Evolutionary conservation across 495 filamentous ascomycete species (phyloP), one percentile per base, ranked within the genome.

Genomic region (Glonium stellatum): DNA sequence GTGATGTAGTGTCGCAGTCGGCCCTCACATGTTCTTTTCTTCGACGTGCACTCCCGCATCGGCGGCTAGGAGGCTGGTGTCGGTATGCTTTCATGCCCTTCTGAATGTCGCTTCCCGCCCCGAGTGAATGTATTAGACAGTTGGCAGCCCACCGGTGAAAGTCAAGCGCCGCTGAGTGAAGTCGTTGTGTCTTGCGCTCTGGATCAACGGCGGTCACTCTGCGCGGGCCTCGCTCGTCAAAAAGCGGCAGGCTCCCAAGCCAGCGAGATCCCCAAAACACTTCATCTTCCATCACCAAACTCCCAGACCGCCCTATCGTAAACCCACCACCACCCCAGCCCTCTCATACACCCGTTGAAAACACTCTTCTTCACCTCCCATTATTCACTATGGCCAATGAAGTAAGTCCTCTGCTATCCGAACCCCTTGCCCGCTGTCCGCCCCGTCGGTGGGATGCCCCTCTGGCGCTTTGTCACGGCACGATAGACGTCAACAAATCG

Each of bases 371-470:
- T 25, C 21, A 23, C 25, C 48, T 31, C 25, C 25, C 57, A 49
- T 13, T 55, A 44, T 35, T 58, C 57, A 68, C 37, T 19, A 72
- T 72, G 70, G 63, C 70, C 21, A 70, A 53, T 57, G 70, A 72
- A 60, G 70, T 72, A 69, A 58, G 69, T 67, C 60, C 57, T 42
- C 54, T 39, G 58, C 57, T 54, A 60, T 63, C 56, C 48, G 53
- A 39, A 37, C 57, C 37, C 53, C 13, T 39, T 18, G 19, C 44
- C 25, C 25, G 59, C 49, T 52, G 46, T 55, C 5, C 64, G 37
- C 55, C 51, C 21, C 10, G 8, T 9, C 44, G 37, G 48, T 48
- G 59, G 47, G 25, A 41, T 59, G 60, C 61, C 54, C 60, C 64
- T 67, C 60, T 55, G 52, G 55, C 59, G 21, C 58, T 51, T n/a